Conservation (phyloP, 495 filamentous ascomycete species). For the Xylaria palmicola region DNA sequence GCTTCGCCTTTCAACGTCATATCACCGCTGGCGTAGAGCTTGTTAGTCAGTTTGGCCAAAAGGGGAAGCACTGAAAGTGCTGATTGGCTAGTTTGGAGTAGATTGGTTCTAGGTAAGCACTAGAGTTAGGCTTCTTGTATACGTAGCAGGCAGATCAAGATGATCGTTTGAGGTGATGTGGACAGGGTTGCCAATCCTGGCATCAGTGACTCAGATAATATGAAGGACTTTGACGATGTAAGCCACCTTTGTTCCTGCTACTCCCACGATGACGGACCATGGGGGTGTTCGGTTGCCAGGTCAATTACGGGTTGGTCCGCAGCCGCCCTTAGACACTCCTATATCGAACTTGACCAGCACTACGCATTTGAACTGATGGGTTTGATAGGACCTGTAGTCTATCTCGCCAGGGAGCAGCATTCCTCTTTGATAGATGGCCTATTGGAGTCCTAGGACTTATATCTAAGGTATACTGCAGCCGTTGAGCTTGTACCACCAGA, state of each 20-base stretch:
- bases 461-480: background rate
- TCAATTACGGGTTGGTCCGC: conserved; percentile 28
- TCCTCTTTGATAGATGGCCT: conserved; percentile 1
- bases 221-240: conserved; percentile 25
- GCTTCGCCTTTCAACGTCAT: background rate
- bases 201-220: conserved; percentile 11
- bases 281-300: conserved; percentile 17
- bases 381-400: background rate
- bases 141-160: too few species aligned
- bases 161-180: too few species aligned
- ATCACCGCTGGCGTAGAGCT: too few species aligned
- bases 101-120: too few species aligned
- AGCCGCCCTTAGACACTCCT: conserved; percentile 21
- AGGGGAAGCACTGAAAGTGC: too few species aligned
- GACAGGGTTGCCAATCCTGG: background rate
- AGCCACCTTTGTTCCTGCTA: conserved; percentile 19
- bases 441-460: background rate
- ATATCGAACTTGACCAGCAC: background rate
- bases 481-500: background rate
- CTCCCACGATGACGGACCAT: conserved; percentile 26
- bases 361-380: background rate
- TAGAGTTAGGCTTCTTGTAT: too few species aligned
- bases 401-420: conserved; percentile 4
- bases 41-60: too few species aligned
- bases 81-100: too few species aligned